Percentiles rank a stretch among this genome's conserved stretches.
phyloP scores from a whole-genome alignment of 371 early-diverging fungal genomes.

The Haplosporangium sp. region DNA sequence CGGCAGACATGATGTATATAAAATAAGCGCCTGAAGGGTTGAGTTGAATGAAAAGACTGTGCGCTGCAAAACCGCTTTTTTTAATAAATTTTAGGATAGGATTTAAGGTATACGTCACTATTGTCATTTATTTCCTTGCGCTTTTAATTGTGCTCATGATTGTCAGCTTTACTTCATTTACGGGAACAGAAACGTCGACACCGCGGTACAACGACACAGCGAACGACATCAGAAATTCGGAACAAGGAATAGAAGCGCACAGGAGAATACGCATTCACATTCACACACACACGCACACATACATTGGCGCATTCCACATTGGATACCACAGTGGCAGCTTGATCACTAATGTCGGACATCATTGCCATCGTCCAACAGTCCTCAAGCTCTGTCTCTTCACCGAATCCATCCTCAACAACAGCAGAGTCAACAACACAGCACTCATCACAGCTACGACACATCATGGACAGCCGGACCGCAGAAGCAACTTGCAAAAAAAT shows the following conservation, averaged over 20 bases:
- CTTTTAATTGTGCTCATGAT: no score
- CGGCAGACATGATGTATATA: slow-evolving; percentile 20
- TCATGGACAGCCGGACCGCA: slow-evolving; percentile 35
- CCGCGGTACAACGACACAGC: no score
- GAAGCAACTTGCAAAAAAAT: slow-evolving; percentile 39
- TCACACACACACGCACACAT: neutral
- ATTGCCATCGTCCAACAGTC: neutral
- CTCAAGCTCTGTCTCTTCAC: neutral
- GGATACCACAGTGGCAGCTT: no score
- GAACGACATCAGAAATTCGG: no score
- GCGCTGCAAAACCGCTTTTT: no score
- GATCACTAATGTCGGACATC: slow-evolving; percentile 10
- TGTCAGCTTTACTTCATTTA: no score
- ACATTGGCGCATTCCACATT: neutral
- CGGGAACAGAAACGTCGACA: no score
- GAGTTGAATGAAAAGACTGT: neutral
- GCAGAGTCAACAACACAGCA: neutral
- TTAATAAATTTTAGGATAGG: no score
- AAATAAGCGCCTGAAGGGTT: neutral
- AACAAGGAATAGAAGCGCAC: no score
- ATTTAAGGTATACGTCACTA: no score
- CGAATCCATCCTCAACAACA: neutral
- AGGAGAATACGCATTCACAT: neutral
- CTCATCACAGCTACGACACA: slow-evolving; percentile 5
- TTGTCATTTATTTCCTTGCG: no score